A percentile compares a stretch with the other conserved stretches of the same genome.
Conservation (phyloP, 1,284 basidiomycete species). For the Cerrena zonata region DNA sequence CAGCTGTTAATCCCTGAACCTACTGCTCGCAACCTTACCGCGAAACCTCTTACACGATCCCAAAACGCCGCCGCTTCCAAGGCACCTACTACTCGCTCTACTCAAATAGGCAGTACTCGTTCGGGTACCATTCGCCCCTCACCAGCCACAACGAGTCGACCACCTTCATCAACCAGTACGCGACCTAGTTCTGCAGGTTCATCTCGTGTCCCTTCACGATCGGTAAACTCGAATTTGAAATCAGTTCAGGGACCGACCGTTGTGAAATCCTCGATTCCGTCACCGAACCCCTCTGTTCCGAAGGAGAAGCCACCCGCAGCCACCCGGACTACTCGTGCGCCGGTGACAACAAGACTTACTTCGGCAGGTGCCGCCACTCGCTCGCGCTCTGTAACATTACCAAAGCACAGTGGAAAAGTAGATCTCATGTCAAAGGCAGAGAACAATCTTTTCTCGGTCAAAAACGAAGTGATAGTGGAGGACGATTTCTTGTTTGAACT, state of each 20-base stretch:
- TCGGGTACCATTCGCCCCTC: too few relatives aligned
- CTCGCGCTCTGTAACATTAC: background rate
- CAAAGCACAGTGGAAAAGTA: background rate
- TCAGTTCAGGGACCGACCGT: background rate
- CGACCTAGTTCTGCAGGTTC: background rate
- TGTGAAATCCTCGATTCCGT: too few relatives aligned
- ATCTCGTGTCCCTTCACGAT: background rate
- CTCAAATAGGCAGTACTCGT: too few relatives aligned
- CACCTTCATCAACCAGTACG: background rate
- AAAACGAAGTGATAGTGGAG: too few relatives aligned
- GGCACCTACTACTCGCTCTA: background rate
- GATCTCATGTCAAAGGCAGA: too few relatives aligned
- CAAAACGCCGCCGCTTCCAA: background rate
- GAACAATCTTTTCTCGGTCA: too few relatives aligned
- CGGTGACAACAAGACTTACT: background rate
- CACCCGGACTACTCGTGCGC: background rate
- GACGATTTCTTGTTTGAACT: too few relatives aligned
- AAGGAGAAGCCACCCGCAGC: background rate
- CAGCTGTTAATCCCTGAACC: background rate
- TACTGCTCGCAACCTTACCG: background rate
- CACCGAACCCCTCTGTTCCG: background rate
- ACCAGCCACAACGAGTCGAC: too few relatives aligned
- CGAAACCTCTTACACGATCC: background rate
- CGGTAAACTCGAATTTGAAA: background rate
- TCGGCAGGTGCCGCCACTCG: background rate